Base-by-base conservation (phyloP, 768 basidiomycete species). In the Arthromyces matolae region DNA sequence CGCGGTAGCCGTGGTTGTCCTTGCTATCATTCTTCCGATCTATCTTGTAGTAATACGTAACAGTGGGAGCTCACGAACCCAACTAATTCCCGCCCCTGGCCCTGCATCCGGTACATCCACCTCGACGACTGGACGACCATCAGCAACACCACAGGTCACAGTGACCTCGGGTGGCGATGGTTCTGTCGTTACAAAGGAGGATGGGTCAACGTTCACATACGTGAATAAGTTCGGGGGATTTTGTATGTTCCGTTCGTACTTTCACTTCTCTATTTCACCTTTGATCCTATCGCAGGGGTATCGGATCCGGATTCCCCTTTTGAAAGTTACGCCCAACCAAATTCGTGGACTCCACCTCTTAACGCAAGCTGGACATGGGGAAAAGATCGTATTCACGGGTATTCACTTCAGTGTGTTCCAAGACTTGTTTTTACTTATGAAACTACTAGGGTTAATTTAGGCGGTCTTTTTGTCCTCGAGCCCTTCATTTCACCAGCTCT, bases 281-380 rank as follows among this genome's bases (percentile, higher is more conserved):
- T n/a, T n/a, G n/a, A n/a, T n/a, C n/a, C 9, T 41, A 43, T 52
- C 40, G 25, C 48, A 86, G 84, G 82, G 84, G 73, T 78, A n/a
- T 69, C 64, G 65, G 80, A 89, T 64, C 81, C 83, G 12, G 72
- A 81, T 36, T 71, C 86, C 61, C 87, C 90, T 5, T 89, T 83
- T 71, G 83, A 83, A 67, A 81, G 86, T 61, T 71, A 76, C 34
- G 90, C 91, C 5, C 77, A 72, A 49, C 75, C 85, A 8, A 89
- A 93, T 57, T 80, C 77, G 2, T 93, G 87, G 83, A 85, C 86
- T 5, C 89, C 89, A 1, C 76, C 86, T 6, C 70, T 95, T 39
- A 87, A 86, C 67, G 72, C 82, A 57, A 77, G 70, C 22, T 95
- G 90, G 88, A 74, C 68, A 19, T 93, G 73, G 71, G 80, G 78